These are phyloP conservation scores for Neurospora sp. DNA, from an alignment of 495 filamentous ascomycete genomes.

Conservation along the genomic window DNA sequence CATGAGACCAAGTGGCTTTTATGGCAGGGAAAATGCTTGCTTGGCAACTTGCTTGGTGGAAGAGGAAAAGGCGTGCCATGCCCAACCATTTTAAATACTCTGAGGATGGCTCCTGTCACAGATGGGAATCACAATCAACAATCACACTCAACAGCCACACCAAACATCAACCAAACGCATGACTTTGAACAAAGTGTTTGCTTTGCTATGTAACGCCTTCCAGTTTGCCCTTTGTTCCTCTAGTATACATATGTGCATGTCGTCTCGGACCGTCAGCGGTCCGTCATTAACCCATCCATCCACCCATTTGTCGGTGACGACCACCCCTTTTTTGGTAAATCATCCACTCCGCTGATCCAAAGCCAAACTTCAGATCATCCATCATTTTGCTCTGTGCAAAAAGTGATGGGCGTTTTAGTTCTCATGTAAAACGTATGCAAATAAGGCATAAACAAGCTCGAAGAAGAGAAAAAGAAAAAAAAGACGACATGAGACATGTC, in stretches of 20 bases:
- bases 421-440: background rate
- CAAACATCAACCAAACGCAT: background rate
- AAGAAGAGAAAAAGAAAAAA: background rate
- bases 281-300: background rate
- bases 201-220: background rate
- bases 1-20: no score
- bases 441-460: background rate
- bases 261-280: background rate
- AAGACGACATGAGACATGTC: background rate
- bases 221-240: background rate
- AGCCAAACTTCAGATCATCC: background rate
- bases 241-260: background rate
- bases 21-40: no score
- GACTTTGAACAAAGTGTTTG: background rate
- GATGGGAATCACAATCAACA: background rate
- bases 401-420: background rate
- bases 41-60: no score
- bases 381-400: background rate
- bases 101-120: background rate
- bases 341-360: background rate
- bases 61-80: no score
- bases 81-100: no score
- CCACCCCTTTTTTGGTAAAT: background rate
- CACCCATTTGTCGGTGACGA: background rate
- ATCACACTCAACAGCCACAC: background rate